A percentile compares a stretch with the other conserved stretches of the same genome.
These are phyloP conservation scores for Zizania palustris DNA, from an alignment of 202 grass and related monocot genomes.

Conservation along the genomic window DNA sequence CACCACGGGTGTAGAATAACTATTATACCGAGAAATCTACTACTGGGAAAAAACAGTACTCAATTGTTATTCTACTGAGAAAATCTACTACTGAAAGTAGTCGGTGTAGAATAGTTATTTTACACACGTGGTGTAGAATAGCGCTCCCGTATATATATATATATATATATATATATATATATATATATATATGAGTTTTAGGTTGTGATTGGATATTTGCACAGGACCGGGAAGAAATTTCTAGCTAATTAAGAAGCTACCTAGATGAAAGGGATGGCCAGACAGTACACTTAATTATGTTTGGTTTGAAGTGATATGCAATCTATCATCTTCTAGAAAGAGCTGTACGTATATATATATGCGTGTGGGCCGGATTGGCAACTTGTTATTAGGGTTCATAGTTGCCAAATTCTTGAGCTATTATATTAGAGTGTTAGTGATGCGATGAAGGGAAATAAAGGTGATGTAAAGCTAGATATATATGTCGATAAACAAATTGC, in stretches of 20 bases:
- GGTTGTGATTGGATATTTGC: constrained; percentile 25
- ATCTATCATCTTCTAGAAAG: constrained; percentile 54
- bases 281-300: constrained; percentile 19
- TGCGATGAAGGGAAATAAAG: constrained; percentile 49
- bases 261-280: constrained; percentile 51
- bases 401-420: constrained; percentile 42
- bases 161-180: too few species aligned
- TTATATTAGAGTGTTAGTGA: neutral
- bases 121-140: too few species aligned
- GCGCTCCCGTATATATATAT: too few species aligned
- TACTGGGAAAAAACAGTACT: too few species aligned
- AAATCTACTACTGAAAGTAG: too few species aligned
- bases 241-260: constrained; percentile 42
- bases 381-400: constrained; percentile 55
- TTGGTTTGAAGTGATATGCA: constrained; percentile 1
- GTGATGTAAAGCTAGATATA: constrained; percentile 57
- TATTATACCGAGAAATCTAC: too few species aligned
- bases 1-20: too few species aligned
- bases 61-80: too few species aligned
- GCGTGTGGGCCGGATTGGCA: constrained; percentile 24
- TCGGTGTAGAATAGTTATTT: too few species aligned
- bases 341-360: neutral
- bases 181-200: constrained; percentile 36
- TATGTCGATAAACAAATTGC: constrained; percentile 35
- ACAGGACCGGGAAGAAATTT: constrained; percentile 45